Conservation (phyloP, 2,329 filamentous ascomycete genomes). For the Rosellinia necatrix region DNA sequence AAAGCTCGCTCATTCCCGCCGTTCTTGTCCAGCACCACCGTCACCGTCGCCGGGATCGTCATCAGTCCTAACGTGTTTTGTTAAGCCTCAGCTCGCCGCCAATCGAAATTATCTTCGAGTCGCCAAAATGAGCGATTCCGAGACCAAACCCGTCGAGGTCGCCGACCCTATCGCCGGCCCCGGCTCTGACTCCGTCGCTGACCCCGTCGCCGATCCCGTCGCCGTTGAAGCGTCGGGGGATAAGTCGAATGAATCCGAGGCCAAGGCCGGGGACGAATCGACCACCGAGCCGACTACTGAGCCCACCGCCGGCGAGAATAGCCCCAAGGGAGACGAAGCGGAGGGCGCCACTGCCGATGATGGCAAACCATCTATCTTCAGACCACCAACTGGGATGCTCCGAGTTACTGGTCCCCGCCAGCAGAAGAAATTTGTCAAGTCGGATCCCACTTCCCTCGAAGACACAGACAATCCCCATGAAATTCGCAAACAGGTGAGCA, state of each 20-base stretch:
- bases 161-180: conserved; percentile 41
- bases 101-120: not conserved
- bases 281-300: conserved; percentile 11
- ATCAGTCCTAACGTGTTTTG: not conserved
- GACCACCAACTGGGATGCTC: conserved; percentile 44
- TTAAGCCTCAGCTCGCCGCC: not conserved
- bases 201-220: conserved; percentile 32
- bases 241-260: conserved; percentile 11
- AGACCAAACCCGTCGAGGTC: conserved; percentile 42
- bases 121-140: conserved; percentile 42
- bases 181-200: conserved; percentile 22
- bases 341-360: conserved; percentile 37
- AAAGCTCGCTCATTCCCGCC: not conserved
- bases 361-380: conserved; percentile 23
- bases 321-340: conserved; percentile 25
- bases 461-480: conserved; percentile 77
- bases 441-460: conserved; percentile 67
- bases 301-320: conserved; percentile 32
- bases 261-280: conserved; percentile 7
- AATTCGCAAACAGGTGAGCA: conserved; percentile 81
- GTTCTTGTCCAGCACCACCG: not conserved
- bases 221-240: conserved; percentile 18
- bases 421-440: conserved; percentile 65
- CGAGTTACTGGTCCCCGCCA: conserved; percentile 47
- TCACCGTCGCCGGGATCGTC: not conserved